phyloP scores from a whole-genome alignment of 495 filamentous ascomycete species.

The Trichoderma orchidacearum region DNA sequence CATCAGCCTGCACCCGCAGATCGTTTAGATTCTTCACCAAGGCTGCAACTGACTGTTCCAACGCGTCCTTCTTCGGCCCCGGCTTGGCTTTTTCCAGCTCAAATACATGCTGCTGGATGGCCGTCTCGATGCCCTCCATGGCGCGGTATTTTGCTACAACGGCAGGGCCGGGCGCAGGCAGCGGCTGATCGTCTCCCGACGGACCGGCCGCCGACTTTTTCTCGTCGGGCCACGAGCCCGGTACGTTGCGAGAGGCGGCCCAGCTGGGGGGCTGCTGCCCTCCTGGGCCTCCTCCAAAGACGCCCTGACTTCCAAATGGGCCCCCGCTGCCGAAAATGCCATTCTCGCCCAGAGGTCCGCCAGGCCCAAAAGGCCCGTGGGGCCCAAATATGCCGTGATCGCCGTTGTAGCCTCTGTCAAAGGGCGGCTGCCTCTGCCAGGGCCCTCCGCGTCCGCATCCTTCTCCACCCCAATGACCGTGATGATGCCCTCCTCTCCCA shows the following conservation, averaged over 20 bases:
- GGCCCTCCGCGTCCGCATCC: background rate
- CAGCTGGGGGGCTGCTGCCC: background rate
- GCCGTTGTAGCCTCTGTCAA: background rate
- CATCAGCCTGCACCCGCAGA: constrained; percentile 18
- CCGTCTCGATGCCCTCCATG: background rate
- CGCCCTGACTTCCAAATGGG: background rate
- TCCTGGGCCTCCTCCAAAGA: background rate
- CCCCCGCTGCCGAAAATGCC: background rate
- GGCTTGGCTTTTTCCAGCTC: background rate
- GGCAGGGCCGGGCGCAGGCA: background rate
- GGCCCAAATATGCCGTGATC: background rate
- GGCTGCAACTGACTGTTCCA: background rate
- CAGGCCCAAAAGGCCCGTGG: background rate
- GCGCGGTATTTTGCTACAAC: background rate
- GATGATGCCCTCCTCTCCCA: background rate
- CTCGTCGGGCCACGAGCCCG: background rate
- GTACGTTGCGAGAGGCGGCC: background rate
- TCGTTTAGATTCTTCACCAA: constrained; percentile 8
- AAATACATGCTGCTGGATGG: background rate
- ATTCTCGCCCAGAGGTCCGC: background rate
- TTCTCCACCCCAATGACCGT: background rate
- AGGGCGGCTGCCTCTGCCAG: background rate
- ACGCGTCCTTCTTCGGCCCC: background rate
- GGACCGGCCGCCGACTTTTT: background rate
- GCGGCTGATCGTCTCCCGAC: background rate